phyloP scores from a whole-genome alignment of 768 basidiomycete species.

The Mycena rebaudengoi region DNA sequence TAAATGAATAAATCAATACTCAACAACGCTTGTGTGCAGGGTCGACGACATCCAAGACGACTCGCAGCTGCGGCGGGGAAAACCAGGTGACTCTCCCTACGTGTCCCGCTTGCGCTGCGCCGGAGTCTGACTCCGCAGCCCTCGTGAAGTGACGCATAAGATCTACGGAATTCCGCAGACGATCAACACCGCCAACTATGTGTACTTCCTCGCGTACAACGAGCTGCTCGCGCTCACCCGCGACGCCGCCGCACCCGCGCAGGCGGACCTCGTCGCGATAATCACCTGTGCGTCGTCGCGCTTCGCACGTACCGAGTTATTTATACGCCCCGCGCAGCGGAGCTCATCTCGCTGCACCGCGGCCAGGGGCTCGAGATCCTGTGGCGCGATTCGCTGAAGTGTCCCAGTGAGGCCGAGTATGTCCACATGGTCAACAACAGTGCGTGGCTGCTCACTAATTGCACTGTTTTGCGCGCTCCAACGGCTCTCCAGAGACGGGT shows the following conservation, averaged over 20 bases:
- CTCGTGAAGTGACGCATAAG: slow-evolving; percentile 82
- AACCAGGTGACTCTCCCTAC: slow-evolving; percentile 64
- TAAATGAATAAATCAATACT: neutral
- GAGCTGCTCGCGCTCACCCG: slow-evolving; percentile 69
- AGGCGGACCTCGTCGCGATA: slow-evolving; percentile 67
- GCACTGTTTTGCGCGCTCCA: neutral
- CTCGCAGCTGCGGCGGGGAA: slow-evolving; percentile 84
- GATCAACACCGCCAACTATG: slow-evolving; percentile 97
- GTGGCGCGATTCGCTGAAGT: slow-evolving; percentile 91
- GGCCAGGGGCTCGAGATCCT: slow-evolving; percentile 95
- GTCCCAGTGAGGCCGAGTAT: slow-evolving; percentile 96
- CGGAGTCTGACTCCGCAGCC: neutral
- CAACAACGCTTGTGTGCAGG: slow-evolving; percentile 47
- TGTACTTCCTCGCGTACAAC: slow-evolving; percentile 93
- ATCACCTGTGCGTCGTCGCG: slow-evolving; percentile 67
- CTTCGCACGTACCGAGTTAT: neutral
- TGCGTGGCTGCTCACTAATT: slow-evolving; percentile 39
- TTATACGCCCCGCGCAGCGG: slow-evolving; percentile 42
- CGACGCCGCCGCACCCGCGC: slow-evolving; percentile 26
- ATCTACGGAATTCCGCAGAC: slow-evolving; percentile 98
- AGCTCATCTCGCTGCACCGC: slow-evolving; percentile 87
- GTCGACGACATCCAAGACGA: slow-evolving; percentile 96
- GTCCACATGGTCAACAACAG: slow-evolving; percentile 97
- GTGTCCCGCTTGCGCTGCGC: neutral
- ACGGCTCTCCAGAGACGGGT: slow-evolving; percentile 77